These are phyloP conservation scores for Terana coerulea DNA, from an alignment of 768 basidiomycete species.

Conservation along the genomic window DNA sequence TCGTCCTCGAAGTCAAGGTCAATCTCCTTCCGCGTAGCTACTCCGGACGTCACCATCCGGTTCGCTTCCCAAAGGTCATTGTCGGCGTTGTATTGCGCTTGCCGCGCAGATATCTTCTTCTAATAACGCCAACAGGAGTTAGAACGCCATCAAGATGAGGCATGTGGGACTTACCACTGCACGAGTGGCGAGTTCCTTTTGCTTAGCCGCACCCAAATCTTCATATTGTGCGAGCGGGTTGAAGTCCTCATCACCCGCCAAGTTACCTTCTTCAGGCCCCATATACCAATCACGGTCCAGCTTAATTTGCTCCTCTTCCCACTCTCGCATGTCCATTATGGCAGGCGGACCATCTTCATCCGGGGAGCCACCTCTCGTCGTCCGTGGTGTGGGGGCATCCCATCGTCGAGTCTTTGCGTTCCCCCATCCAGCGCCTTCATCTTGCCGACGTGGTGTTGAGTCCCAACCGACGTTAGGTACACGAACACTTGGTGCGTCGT, in stretches of 20 bases:
- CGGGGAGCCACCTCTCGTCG: conserved; percentile 60
- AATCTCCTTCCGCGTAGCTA: conserved; percentile 80
- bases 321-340: conserved; percentile 77
- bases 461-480: conserved; percentile 95
- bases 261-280: conserved; percentile 81
- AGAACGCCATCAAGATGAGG: conserved; percentile 17
- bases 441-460: conserved; percentile 70
- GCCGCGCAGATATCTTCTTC: conserved; percentile 90
- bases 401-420: conserved; percentile 49
- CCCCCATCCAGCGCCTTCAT: conserved; percentile 65
- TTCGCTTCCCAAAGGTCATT: conserved; percentile 99
- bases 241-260: conserved; percentile 87
- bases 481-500: conserved; percentile 78
- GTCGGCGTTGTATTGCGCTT: conserved; percentile 99
- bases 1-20: conserved; percentile 97
- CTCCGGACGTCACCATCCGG: conserved; percentile 94
- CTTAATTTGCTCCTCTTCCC: conserved; percentile 95
- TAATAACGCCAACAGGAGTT: conserved; percentile 21
- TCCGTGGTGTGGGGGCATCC: conserved; percentile 84
- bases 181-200: conserved; percentile 71
- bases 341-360: conserved; percentile 62
- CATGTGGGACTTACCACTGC: conserved; percentile 37
- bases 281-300: conserved; percentile 97
- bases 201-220: conserved; percentile 65
- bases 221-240: conserved; percentile 94